Evolutionary conservation across 805 yeast genomes (phyloP).

Genomic region (Wickerhamomyces sydowiorum): DNA sequence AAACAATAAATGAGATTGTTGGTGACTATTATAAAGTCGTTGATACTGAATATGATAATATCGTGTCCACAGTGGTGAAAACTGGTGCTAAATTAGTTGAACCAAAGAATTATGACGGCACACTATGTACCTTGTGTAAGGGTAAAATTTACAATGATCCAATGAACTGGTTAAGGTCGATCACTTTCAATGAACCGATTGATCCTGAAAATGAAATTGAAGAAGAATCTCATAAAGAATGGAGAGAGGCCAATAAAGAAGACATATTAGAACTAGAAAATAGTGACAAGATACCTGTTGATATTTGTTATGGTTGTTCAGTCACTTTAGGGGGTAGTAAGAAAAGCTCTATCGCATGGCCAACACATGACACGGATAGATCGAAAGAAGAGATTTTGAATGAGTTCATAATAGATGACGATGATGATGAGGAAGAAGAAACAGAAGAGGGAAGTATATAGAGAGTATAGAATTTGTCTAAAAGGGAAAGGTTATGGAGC

Average conservation of each 20-base stretch:
- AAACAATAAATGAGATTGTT: constrained; percentile 78
- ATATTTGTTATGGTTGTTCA: constrained; percentile 75
- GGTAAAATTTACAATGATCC: constrained; percentile 51
- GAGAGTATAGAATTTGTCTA: background rate
- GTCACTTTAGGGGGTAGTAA: constrained; percentile 48
- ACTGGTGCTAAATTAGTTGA: constrained; percentile 73
- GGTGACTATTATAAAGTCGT: constrained; percentile 64
- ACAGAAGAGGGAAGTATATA: constrained; percentile 1
- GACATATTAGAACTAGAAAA: constrained; percentile 9
- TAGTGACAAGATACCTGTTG: constrained; percentile 14
- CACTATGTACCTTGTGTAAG: constrained; percentile 52
- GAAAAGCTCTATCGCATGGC: constrained; percentile 33
- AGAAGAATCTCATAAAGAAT: constrained; percentile 25
- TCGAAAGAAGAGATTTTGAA: constrained; percentile 34
- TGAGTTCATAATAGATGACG: constrained; percentile 40
- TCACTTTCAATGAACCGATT: constrained; percentile 56
- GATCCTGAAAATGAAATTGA: constrained; percentile 42
- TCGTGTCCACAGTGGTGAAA: constrained; percentile 86
- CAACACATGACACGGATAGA: constrained; percentile 22
- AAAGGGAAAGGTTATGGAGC: background rate
- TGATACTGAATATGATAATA: constrained; percentile 78
- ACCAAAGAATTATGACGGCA: constrained; percentile 29
- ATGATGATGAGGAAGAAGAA: constrained; percentile 21
- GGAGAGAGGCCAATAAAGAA: constrained; percentile 25
- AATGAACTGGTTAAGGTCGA: constrained; percentile 58